phyloP scores from a whole-genome alignment of 2,329 filamentous ascomycete species.

The Neopestalotiopsis rosae region DNA sequence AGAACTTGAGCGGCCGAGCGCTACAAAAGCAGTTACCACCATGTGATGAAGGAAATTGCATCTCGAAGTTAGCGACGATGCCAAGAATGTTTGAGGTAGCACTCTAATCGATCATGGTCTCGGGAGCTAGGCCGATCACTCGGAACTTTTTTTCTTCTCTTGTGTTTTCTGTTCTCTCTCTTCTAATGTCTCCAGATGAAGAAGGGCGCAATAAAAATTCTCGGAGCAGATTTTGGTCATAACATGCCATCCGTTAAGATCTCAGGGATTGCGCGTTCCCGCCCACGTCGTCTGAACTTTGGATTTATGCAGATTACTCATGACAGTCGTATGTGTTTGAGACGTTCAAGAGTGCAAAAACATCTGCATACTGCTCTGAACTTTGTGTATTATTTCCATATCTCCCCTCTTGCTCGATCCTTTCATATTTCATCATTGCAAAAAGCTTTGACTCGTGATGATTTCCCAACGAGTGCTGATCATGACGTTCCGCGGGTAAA shows the following conservation, averaged over 20 bases:
- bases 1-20: not conserved
- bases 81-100: constrained; percentile 1
- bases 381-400: too few species aligned
- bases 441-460: not conserved
- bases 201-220: not conserved
- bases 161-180: not conserved
- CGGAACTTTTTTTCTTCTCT: not conserved
- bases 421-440: too few species aligned
- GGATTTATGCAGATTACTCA: too few species aligned
- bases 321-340: too few species aligned
- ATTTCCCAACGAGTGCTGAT: constrained; percentile 4
- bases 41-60: constrained; percentile 4
- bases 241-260: not conserved
- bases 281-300: too few species aligned
- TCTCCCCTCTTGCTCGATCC: too few species aligned
- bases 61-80: not conserved
- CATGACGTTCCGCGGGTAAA: constrained; percentile 10
- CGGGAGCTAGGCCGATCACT: not conserved
- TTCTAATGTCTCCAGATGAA: not conserved
- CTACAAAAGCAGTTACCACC: not conserved
- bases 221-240: not conserved
- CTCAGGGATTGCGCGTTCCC: not conserved
- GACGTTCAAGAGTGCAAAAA: too few species aligned
- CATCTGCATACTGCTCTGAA: too few species aligned
- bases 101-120: constrained; percentile 1